These are phyloP conservation scores for Colletotrichum zoysiae DNA, from an alignment of 2,329 filamentous ascomycete genomes.

Conservation along the genomic window DNA sequence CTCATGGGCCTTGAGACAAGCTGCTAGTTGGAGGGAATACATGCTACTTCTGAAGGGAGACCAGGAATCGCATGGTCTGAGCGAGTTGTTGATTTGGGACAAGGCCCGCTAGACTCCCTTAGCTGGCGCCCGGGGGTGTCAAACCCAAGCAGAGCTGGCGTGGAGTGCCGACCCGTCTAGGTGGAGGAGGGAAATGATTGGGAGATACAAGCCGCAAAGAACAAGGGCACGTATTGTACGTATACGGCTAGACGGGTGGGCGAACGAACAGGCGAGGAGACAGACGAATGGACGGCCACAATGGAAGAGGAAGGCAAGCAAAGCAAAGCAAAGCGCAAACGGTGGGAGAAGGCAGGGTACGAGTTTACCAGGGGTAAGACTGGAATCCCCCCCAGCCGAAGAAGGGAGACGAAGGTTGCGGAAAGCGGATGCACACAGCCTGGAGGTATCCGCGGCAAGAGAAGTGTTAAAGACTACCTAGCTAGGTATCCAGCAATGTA, in stretches of 20 bases:
- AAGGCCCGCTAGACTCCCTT: slow-evolving; percentile 36
- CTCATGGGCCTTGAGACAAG: slow-evolving; percentile 37
- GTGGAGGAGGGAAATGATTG: slow-evolving; percentile 42
- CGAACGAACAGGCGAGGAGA: slow-evolving; percentile 17
- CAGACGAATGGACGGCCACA: slow-evolving; percentile 30
- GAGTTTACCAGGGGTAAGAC: slow-evolving; percentile 36
- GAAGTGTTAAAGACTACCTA: slow-evolving; percentile 1
- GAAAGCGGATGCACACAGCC: slow-evolving; percentile 40
- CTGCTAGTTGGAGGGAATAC: slow-evolving; percentile 31
- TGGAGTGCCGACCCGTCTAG: slow-evolving; percentile 42
- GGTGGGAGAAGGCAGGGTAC: slow-evolving; percentile 40
- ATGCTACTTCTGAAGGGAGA: slow-evolving; percentile 35
- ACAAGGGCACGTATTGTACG: slow-evolving; percentile 28
- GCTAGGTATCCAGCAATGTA: slow-evolving; percentile 14
- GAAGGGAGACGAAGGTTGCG: slow-evolving; percentile 40
- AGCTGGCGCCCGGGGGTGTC: slow-evolving; percentile 29
- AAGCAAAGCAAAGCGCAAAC: slow-evolving; percentile 27
- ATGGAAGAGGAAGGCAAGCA: slow-evolving; percentile 24
- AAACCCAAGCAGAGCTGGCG: slow-evolving; percentile 37
- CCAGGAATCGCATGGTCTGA: slow-evolving; percentile 28
- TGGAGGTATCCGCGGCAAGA: slow-evolving; percentile 20
- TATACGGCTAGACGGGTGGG: slow-evolving; percentile 29
- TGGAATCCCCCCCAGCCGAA: slow-evolving; percentile 40
- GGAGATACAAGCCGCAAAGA: slow-evolving; percentile 37
- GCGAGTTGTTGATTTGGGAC: slow-evolving; percentile 35